phyloP scores from a whole-genome alignment of 805 yeast species.

The Metschnikowia gruessii region DNA sequence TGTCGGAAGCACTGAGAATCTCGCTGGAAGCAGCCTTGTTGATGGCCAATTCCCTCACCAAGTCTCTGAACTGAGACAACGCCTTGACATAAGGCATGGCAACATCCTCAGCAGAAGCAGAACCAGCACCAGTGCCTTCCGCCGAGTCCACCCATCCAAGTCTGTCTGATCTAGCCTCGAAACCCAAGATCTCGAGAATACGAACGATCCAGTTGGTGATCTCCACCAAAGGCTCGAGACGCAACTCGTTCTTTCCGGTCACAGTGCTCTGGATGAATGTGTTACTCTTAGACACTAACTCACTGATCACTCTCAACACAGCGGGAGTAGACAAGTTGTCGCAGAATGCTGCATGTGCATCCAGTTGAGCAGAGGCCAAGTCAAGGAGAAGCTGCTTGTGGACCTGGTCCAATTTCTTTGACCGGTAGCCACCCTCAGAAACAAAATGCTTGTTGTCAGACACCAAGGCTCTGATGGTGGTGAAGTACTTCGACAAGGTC shows the following conservation, averaged over 20 bases:
- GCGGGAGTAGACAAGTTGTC: conserved; percentile 83
- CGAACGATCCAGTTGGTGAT: conserved; percentile 68
- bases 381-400: conserved; percentile 58
- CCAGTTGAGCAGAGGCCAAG: conserved; percentile 50
- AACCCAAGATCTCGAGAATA: conserved; percentile 72
- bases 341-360: conserved; percentile 75
- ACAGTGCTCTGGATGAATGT: conserved; percentile 57
- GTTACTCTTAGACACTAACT: conserved; percentile 68
- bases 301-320: conserved; percentile 63
- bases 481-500: conserved; percentile 76
- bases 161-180: conserved; percentile 61
- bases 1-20: conserved; percentile 70
- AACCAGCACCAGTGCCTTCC: conserved; percentile 19
- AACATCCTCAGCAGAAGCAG: conserved; percentile 53
- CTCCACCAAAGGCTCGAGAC: conserved; percentile 63
- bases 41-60: conserved; percentile 73
- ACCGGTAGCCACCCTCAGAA: conserved; percentile 34
- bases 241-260: conserved; percentile 43
- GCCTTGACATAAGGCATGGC: conserved; percentile 79
- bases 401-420: conserved; percentile 54
- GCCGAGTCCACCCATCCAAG: conserved; percentile 73
- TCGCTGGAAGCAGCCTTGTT: conserved; percentile 47
- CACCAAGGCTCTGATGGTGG: conserved; percentile 77
- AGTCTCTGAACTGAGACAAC: conserved; percentile 77
- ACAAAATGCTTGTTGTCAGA: conserved; percentile 57